Evolutionary conservation across 2,329 filamentous ascomycete genomes (phyloP).

Genomic region (Verticillium longisporum): DNA sequence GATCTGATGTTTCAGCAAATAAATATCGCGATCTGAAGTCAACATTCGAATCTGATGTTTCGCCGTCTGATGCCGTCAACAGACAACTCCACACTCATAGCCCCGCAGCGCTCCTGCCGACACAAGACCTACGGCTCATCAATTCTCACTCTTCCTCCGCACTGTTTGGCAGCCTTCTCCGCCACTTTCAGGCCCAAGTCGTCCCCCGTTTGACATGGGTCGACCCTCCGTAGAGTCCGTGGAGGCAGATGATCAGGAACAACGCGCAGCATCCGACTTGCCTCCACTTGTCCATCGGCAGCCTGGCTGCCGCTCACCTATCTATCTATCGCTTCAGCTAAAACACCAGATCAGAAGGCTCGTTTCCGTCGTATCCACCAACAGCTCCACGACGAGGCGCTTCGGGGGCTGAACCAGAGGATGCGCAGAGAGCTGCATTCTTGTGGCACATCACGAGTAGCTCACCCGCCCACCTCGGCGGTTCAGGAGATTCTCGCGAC

Average conservation of each 20-base stretch:
- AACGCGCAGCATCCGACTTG: constrained; percentile 10
- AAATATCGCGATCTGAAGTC: neutral
- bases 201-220: constrained; percentile 14
- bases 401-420: neutral
- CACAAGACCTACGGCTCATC: neutral
- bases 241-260: constrained; percentile 9
- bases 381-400: neutral
- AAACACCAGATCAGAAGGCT: neutral
- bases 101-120: neutral
- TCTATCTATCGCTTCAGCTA: neutral
- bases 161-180: constrained; percentile 10
- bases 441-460: too few species aligned
- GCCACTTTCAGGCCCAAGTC: constrained; percentile 13
- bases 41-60: neutral
- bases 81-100: neutral
- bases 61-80: neutral
- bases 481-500: neutral
- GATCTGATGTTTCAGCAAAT: neutral
- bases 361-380: neutral
- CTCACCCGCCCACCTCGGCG: neutral
- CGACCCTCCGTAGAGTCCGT: constrained; percentile 12
- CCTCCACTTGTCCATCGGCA: constrained; percentile 10
- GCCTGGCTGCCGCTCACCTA: constrained; percentile 3
- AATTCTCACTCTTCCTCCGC: neutral
- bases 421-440: neutral